phyloP scores from a whole-genome alignment of 2,329 filamentous ascomycete species.

The Diaporthe batatas region DNA sequence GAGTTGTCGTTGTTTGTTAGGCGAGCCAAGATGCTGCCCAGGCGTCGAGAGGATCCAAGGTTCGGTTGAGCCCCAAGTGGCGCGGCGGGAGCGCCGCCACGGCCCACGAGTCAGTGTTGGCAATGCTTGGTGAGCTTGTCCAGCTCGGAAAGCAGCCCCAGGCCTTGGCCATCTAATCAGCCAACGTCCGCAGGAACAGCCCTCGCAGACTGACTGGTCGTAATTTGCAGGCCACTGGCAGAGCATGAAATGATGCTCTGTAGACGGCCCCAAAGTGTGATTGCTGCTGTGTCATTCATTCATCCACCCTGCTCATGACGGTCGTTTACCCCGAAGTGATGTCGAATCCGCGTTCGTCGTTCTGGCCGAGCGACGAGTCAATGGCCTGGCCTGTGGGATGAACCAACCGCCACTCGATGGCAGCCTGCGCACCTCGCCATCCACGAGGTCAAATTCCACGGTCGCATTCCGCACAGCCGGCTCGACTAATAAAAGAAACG shows the following conservation, averaged over 20 bases:
- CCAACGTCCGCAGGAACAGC: background rate
- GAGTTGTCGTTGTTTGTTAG: background rate
- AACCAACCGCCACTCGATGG: background rate
- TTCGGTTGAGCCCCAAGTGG: conserved; percentile 25
- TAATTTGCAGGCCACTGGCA: no score
- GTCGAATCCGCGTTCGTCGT: background rate
- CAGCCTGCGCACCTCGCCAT: background rate
- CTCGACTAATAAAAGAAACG: background rate
- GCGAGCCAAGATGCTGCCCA: conserved; percentile 18
- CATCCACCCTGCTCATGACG: background rate
- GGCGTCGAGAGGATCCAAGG: background rate
- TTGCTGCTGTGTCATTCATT: background rate
- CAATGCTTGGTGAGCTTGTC: conserved; percentile 30
- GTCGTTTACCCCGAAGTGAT: background rate
- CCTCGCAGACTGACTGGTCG: no score
- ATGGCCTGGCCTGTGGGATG: background rate
- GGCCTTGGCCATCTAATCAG: background rate
- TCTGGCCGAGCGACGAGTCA: no score
- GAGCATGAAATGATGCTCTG: background rate
- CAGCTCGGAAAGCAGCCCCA: background rate
- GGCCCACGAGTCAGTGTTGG: conserved; percentile 31
- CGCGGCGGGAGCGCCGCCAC: conserved; percentile 8
- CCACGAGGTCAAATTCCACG: background rate
- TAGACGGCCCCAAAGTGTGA: no score
- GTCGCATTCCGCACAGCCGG: conserved; percentile 1